These are phyloP conservation scores for Monilinia fructigena DNA, from an alignment of 2,329 filamentous ascomycete genomes.

Conservation along the genomic window DNA sequence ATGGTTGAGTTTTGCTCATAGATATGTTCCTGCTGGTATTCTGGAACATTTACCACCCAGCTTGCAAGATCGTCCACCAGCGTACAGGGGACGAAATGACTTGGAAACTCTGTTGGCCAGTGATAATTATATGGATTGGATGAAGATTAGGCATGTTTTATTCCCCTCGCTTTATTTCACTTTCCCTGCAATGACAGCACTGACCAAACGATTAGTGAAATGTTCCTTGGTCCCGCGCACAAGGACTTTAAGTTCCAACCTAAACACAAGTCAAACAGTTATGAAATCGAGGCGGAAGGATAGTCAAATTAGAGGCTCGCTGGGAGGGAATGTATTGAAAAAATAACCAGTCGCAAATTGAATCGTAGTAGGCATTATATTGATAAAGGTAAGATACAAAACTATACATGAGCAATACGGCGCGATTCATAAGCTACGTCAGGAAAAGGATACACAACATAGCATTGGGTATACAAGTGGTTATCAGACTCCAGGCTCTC, in stretches of 20 bases:
- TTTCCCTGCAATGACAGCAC: not conserved
- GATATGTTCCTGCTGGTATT: slow-evolving; percentile 87
- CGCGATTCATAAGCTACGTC: not conserved
- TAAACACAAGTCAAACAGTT: slow-evolving; percentile 95
- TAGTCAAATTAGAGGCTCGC: slow-evolving; percentile 36
- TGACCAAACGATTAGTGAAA: slow-evolving; percentile 63
- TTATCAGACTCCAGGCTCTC: not conserved
- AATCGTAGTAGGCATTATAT: not conserved
- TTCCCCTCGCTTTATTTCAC: not conserved
- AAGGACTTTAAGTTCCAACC: slow-evolving; percentile 91
- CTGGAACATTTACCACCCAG: slow-evolving; percentile 84
- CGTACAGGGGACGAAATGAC: slow-evolving; percentile 80
- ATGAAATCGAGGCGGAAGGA: slow-evolving; percentile 77
- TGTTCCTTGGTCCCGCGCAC: slow-evolving; percentile 92
- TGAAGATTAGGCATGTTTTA: slow-evolving; percentile 83
- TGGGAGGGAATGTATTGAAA: not conserved
- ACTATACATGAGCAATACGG: not conserved
- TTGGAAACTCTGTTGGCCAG: slow-evolving; percentile 91
- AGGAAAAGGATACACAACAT: not conserved
- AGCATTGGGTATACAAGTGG: not conserved
- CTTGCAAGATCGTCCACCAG: slow-evolving; percentile 85
- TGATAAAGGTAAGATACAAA: not conserved
- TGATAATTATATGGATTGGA: slow-evolving; percentile 94
- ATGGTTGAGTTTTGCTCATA: slow-evolving; percentile 89
- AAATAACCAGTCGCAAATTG: not conserved